Evolutionary conservation across 495 filamentous ascomycete species (phyloP), one percentile per base, ranked within the genome.

Genomic region (Xylaria longipes): DNA sequence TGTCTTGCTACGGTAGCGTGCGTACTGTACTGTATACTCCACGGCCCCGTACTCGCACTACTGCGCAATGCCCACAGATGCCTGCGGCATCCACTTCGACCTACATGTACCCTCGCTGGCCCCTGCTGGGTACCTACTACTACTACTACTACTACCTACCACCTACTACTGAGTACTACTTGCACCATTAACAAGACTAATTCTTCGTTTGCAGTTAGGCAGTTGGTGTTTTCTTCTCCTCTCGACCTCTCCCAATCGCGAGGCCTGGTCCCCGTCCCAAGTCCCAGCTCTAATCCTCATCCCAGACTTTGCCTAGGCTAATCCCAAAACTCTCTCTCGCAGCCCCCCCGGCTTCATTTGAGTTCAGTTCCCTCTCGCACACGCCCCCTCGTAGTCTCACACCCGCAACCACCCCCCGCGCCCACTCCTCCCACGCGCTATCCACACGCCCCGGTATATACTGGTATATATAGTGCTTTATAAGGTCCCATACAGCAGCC

Each of bases 381-480:
- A 7, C n/a, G n/a, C n/a, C 57, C 57, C 33, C 57, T 60, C 57
- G 17, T 22, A 35, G 29, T 5, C 57, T 4, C 57, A 60, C 33
- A 22, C 57, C 57, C 31, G 31, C 7, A n/a, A n/a, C 22, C 25
- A 7, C 17, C 57, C 33, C 27, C 5, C n/a, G n/a, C 6, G n/a
- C 11, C 15, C 57, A 60, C 57, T 37, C 57, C 29, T 22, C 20
- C 57, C 39, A 3, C 7, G 1, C 9, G 14, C 54, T 58, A 58
- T 33, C 33, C 33, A 22, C 31, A 58, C 57, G 4, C 57, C 57
- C 57, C 33, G 57, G 31, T n/a, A 37, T n/a, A 35, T 60, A 60
- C 57, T 56, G 57, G 57, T 60, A 60, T 60, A 60, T 60, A 60
- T 60, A 60, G 57, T 20, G 22, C 31, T 37, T 60, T 35, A 12